Percentiles rank a stretch among this genome's conserved stretches.
Evolutionary conservation across 164 flowering plant genomes (phyloP).

Genomic region (Berberis thunbergii): DNA sequence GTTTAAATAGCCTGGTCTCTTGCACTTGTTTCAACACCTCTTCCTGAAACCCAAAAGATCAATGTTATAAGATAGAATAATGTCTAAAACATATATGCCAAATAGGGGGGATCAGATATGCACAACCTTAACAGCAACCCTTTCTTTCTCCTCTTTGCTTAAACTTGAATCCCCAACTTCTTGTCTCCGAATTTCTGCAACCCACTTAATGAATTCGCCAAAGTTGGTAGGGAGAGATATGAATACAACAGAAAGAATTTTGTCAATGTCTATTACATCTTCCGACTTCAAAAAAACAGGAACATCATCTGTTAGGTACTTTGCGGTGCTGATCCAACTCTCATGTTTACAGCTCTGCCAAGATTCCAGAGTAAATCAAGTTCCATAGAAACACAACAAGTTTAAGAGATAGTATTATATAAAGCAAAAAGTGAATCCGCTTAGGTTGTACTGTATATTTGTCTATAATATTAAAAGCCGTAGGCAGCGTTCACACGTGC

Average conservation of each 20-base stretch:
- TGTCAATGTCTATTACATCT: slow-evolving; percentile 38
- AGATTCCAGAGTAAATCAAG: not conserved
- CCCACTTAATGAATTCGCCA: slow-evolving; percentile 83
- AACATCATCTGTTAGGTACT: slow-evolving; percentile 64
- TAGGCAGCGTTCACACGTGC: too few relatives aligned
- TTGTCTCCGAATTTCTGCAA: slow-evolving; percentile 77
- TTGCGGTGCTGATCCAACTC: slow-evolving; percentile 68
- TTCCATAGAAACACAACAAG: not conserved
- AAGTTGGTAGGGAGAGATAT: slow-evolving; percentile 56
- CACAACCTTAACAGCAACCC: slow-evolving; percentile 67
- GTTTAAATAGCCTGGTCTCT: slow-evolving; percentile 60
- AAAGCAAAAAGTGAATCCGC: too few relatives aligned
- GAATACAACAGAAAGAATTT: slow-evolving; percentile 49
- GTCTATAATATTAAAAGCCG: too few relatives aligned
- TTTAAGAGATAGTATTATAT: not conserved
- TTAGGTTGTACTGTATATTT: too few relatives aligned
- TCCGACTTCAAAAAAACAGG: slow-evolving; percentile 57
- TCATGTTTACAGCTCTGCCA: slow-evolving; percentile 84
- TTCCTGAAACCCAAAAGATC: slow-evolving; percentile 39
- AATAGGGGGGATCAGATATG: slow-evolving; percentile 1
- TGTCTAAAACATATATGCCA: not conserved
- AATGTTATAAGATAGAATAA: not conserved
- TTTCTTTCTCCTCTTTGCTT: slow-evolving; percentile 73
- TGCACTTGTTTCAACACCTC: slow-evolving; percentile 73
- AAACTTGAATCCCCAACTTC: slow-evolving; percentile 53